Base-by-base conservation (phyloP, 2,329 filamentous ascomycete species). In the Xylaria sp. region DNA sequence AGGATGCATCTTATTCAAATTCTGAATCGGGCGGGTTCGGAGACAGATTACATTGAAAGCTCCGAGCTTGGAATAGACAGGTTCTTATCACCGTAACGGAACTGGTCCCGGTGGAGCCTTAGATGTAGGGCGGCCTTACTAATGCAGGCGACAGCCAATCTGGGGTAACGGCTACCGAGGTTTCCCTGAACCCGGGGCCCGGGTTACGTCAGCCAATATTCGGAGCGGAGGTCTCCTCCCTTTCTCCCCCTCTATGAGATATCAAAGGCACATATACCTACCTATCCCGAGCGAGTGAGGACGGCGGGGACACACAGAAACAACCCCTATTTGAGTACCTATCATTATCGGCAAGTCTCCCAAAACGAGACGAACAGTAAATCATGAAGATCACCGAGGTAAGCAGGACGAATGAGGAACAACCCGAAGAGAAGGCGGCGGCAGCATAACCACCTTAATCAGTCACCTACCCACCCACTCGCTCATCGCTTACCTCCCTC, bases 351-450 rank as follows among this genome's bases (percentile, higher is more conserved):
- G 17, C 18, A 29, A 5, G 11, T 7, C 19, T 24, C 21, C 45
- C 17, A 44, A 43, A 26, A 51, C 47, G 40, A 52, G 47, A 11
- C 24, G 6, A 11, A 4, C 38, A 29, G 2, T 40, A 50, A 20
- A 60, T 43, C 40, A 54, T 63, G 24, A 60, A 56, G 51, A 63
- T 59, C 50, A 60, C 61, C 41, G 54, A 65, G 34, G 59, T 63
- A 50, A 54, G 52, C 21, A 24, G 41, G n/a, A 9, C n/a, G 8
- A 19, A 26, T 24, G 9, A 34, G 29, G 29, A 13, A 7, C 11
- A 34, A 34, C n/a, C n/a, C n/a, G n/a, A 34, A 13, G 29, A 7
- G 16, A 34, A 34, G 29, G 29, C 11, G 8, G 19, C n/a, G n/a
- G n/a, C n/a, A 17, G 8, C 44, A 40, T 41, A 16, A 16, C 38